These are phyloP conservation scores for Dorcoceras hygrometricum DNA, from an alignment of 257 asterid species.

Conservation along the genomic window DNA sequence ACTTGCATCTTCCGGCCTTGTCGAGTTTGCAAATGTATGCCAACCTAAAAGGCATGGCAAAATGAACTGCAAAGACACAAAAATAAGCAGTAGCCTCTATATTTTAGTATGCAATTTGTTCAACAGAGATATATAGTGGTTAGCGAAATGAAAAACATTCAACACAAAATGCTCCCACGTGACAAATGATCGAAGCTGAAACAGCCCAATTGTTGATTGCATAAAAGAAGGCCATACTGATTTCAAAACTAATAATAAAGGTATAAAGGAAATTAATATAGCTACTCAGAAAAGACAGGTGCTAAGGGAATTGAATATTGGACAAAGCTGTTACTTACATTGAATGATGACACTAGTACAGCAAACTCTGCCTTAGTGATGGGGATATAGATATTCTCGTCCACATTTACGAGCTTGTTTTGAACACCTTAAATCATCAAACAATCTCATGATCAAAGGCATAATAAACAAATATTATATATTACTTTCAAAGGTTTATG, in stretches of 20 bases:
- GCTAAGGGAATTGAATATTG: neutral
- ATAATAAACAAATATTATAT: slow-evolving; percentile 7
- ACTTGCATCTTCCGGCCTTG: slow-evolving; percentile 63
- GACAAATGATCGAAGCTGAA: neutral
- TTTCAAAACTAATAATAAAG: too few species aligned
- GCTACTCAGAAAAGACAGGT: neutral
- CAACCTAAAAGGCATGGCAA: slow-evolving; percentile 88
- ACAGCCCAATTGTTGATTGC: neutral
- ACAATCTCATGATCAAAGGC: slow-evolving; percentile 21
- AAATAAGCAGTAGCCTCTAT: slow-evolving; percentile 17
- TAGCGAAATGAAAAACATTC: neutral
- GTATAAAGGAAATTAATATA: too few species aligned
- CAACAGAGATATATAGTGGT: neutral
- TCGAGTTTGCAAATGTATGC: slow-evolving; percentile 73
- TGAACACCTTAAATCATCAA: slow-evolving; percentile 71
- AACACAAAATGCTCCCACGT: neutral
- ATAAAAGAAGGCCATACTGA: neutral
- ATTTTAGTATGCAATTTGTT: neutral
- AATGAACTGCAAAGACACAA: slow-evolving; percentile 55
- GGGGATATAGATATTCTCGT: slow-evolving; percentile 85
- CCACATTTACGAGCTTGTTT: slow-evolving; percentile 79
- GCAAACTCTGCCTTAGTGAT: slow-evolving; percentile 82
- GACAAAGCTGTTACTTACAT: slow-evolving; percentile 49
- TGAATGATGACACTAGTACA: slow-evolving; percentile 73
- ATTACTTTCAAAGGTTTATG: neutral